Evolutionary conservation across 345 rosid genomes (phyloP), one percentile per base, ranked within the genome.

Genomic region (Gossypium arboreum): DNA sequence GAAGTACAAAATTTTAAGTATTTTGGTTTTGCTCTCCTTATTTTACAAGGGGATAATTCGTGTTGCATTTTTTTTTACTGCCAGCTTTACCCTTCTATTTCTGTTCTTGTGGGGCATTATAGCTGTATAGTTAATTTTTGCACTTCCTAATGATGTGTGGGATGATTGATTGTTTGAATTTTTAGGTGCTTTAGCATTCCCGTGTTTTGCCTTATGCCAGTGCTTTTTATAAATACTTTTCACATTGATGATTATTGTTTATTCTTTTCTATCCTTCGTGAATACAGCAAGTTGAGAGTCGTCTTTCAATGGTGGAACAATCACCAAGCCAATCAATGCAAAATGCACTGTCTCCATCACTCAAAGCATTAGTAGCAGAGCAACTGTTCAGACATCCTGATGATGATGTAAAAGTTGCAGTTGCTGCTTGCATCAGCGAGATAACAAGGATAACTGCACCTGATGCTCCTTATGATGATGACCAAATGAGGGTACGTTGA

Each of bases 371-470:
- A 83, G 88, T 96, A 48, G 76, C 83, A 41, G 88, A 83, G 63
- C 81, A 82, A 69, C 84, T 96, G 73, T 88, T 92, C 45, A 82
- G 66, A 81, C 98, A 93, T 83, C 73, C 90, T n/a, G 87, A 92
- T 74, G 81, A 51, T 56, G 97, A 93, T 78, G 97, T 96, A 54
- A 90, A 84, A 84, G 97, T 90, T 81, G 89, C 97, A 22, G 98
- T 93, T 58, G 97, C 97, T 55, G 85, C 95, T 48, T 96, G 98
- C 85, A 92, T 96, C 77, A 92, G 97, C 79, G 99, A 96, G 88
- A 90, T 93, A 78, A 96, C 97, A 17, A 88, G 99, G 85, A 96
- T 96, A 74, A 96, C 98, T 59, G 99, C 99, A 27, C 99, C 99
- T 0, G 99, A 96, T 9, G 98, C 97, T 78, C 99, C 99, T 18